A percentile compares a stretch with the other conserved stretches of the same genome.
Conservation (phyloP, 352 stramenopile genomes). For the Phytophthora ramorum region DNA sequence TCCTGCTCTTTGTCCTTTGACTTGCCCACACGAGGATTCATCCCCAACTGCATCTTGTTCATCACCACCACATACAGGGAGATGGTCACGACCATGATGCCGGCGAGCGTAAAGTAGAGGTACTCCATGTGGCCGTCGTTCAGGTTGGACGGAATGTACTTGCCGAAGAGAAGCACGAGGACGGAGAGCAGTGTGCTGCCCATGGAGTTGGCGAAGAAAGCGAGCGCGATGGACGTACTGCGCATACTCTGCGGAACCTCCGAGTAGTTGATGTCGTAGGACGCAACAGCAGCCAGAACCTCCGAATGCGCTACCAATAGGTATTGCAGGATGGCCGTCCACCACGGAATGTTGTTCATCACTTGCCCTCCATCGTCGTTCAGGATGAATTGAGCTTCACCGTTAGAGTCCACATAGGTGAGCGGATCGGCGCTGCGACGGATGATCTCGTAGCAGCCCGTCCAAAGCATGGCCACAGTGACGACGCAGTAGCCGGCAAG, state of each 20-base stretch:
- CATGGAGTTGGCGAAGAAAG: slow-evolving; percentile 56
- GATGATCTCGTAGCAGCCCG: slow-evolving; percentile 38
- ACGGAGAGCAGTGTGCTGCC: slow-evolving; percentile 54
- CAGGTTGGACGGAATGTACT: slow-evolving; percentile 50
- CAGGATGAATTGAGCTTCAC: slow-evolving; percentile 24
- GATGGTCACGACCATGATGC: slow-evolving; percentile 41
- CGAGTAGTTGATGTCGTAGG: slow-evolving; percentile 47
- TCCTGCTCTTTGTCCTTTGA: neutral
- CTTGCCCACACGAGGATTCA: slow-evolving; percentile 20
- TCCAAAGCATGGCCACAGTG: slow-evolving; percentile 46
- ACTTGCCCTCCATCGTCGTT: slow-evolving; percentile 37
- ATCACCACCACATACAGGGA: slow-evolving; percentile 42
- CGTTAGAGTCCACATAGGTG: slow-evolving; percentile 19
- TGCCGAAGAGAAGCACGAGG: slow-evolving; percentile 62
- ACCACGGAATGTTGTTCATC: slow-evolving; percentile 54
- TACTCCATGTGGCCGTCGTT: slow-evolving; percentile 67
- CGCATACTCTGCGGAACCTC: slow-evolving; percentile 39
- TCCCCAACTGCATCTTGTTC: slow-evolving; percentile 38
- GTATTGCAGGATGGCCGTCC: slow-evolving; percentile 52
- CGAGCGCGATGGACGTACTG: slow-evolving; percentile 39
- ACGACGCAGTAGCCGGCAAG: slow-evolving; percentile 41
- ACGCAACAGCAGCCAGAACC: slow-evolving; percentile 52
- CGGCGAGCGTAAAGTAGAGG: slow-evolving; percentile 38
- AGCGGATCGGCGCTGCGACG: slow-evolving; percentile 24
- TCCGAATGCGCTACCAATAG: slow-evolving; percentile 39